Conservation (phyloP, 495 filamentous ascomycete genomes). For the Penicillium macrosclerotiorum region DNA sequence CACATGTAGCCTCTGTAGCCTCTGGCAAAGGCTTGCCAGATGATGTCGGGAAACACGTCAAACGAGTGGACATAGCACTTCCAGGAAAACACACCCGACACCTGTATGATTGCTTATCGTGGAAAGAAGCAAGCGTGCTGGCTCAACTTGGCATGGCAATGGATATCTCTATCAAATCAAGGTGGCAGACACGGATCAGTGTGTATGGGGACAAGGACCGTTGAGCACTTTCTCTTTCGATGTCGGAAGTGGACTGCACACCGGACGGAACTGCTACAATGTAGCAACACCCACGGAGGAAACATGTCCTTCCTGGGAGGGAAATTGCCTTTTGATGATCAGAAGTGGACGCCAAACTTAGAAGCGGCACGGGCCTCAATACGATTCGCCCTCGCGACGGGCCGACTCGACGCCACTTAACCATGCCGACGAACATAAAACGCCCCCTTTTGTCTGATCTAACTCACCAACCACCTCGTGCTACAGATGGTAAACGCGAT, state of each 20-base stretch:
- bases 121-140: constrained; percentile 30
- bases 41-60: constrained; percentile 20
- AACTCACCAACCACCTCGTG: too few relatives aligned
- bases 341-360: constrained; percentile 1
- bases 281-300: constrained; percentile 24
- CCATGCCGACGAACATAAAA: constrained; percentile 2
- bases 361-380: neutral
- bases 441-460: too few relatives aligned
- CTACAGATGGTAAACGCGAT: too few relatives aligned
- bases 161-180: constrained; percentile 30
- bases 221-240: constrained; percentile 37
- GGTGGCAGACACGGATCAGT: constrained; percentile 18
- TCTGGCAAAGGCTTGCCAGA: constrained; percentile 4
- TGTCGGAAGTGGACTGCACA: constrained; percentile 28
- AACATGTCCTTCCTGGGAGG: constrained; percentile 30
- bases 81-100: constrained; percentile 29
- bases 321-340: neutral
- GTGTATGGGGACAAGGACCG: constrained; percentile 29
- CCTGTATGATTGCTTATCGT: constrained; percentile 29
- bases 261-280: constrained; percentile 31
- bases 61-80: constrained; percentile 27
- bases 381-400: constrained; percentile 1
- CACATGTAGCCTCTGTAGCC: constrained; percentile 15
- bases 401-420: constrained; percentile 2
- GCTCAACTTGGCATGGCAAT: constrained; percentile 38